Percentiles rank a stretch among this genome's conserved stretches.
Conservation (phyloP, 306 rosid species). For the Sicyos baderoa region DNA sequence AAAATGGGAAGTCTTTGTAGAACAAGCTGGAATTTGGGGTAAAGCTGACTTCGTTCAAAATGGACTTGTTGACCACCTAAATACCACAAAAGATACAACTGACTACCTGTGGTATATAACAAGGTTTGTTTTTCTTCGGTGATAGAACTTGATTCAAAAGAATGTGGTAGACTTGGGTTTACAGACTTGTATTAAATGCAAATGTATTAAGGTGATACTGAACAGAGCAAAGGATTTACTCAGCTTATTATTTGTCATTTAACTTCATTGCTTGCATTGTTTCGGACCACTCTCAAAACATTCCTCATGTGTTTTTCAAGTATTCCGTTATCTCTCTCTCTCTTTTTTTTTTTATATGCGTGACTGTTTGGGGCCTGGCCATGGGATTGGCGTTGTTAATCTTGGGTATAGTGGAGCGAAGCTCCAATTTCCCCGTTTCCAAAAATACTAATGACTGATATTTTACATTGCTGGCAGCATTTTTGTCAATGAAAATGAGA, state of each 20-base stretch:
- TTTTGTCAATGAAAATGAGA: conserved; percentile 52
- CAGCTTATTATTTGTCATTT: not conserved
- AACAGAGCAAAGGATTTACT: not conserved
- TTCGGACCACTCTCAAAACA: not conserved
- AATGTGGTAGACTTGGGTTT: not conserved
- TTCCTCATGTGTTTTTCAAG: conserved; percentile 1
- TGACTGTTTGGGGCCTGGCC: too few species aligned
- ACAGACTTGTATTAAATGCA: not conserved
- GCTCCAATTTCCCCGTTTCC: too few species aligned
- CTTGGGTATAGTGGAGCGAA: too few species aligned
- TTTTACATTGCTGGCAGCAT: conserved; percentile 45
- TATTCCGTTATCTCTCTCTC: not conserved
- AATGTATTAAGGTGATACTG: conserved; percentile 7
- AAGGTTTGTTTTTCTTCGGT: conserved; percentile 40
- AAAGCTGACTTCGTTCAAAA: conserved; percentile 52
- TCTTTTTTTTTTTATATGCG: not conserved
- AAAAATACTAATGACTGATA: conserved; percentile 15
- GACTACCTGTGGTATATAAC: conserved; percentile 90
- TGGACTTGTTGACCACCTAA: conserved; percentile 82
- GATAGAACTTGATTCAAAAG: not conserved
- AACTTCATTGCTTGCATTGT: conserved; percentile 1
- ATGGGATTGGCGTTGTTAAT: too few species aligned
- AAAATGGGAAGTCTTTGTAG: conserved; percentile 64
- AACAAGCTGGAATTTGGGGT: conserved; percentile 80
- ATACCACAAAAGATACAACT: conserved; percentile 85